Evolutionary conservation across 305 asterid species (phyloP).

Genomic region (Fraxinus greggii): DNA sequence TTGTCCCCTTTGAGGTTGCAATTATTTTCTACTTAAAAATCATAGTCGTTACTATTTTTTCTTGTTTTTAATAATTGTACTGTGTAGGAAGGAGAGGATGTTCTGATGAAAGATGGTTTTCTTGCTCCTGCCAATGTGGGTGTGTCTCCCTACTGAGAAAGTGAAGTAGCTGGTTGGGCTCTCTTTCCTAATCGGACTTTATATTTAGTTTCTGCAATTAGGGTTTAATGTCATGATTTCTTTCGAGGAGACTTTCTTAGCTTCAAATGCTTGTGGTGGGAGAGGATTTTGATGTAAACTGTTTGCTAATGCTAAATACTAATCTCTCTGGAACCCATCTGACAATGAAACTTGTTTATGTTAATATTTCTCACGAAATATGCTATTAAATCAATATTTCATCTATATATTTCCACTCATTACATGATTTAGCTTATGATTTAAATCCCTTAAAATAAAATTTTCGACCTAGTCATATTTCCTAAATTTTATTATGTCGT

Average conservation of each 20-base stretch:
- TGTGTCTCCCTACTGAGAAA: constrained; percentile 70
- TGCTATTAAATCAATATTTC: not conserved
- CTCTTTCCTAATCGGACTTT: constrained; percentile 28
- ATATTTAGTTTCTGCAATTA: constrained; percentile 24
- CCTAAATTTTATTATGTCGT: not conserved
- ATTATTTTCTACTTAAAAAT: not conserved
- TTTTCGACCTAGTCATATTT: not conserved
- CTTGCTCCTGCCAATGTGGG: constrained; percentile 83
- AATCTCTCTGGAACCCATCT: constrained; percentile 33
- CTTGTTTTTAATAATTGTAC: not conserved
- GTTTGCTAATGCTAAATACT: constrained; percentile 18
- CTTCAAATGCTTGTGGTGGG: constrained; percentile 32
- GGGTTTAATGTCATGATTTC: constrained; percentile 32
- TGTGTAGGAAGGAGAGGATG: constrained; percentile 80
- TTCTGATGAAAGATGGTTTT: constrained; percentile 87
- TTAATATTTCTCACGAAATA: not conserved
- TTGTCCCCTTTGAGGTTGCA: not conserved
- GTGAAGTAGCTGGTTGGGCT: constrained; percentile 16
- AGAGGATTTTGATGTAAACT: constrained; percentile 37
- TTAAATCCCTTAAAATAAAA: not conserved
- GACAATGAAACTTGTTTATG: constrained; percentile 22
- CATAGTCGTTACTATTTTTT: not conserved
- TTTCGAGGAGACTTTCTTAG: constrained; percentile 25
- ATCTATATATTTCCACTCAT: not conserved
- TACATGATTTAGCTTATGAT: not conserved